Evolutionary conservation across 1,284 basidiomycete species (phyloP).

Genomic region (Sutorius eximius): DNA sequence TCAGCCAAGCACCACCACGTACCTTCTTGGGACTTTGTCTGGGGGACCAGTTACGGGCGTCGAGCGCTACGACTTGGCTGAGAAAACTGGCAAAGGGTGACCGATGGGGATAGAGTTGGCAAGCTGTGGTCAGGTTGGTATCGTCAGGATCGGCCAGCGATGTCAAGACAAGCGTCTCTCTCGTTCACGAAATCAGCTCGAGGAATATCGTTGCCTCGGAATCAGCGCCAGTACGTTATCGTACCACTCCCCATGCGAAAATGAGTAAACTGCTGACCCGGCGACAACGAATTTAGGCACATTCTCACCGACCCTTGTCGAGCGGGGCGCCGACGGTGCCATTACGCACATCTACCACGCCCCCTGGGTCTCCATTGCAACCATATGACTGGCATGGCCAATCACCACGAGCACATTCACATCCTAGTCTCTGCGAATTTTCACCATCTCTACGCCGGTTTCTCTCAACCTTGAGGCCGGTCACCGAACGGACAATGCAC

Average conservation of each 20-base stretch:
- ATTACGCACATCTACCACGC: background rate
- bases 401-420: no score
- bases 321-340: slow-evolving; percentile 1
- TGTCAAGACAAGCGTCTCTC: background rate
- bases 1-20: background rate
- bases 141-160: background rate
- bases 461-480: background rate
- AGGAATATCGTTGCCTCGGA: no score
- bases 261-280: background rate
- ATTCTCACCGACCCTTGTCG: background rate
- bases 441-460: background rate
- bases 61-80: slow-evolving; percentile 5
- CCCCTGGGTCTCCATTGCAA: background rate
- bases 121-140: background rate
- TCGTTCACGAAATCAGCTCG: background rate
- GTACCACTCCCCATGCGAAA: background rate
- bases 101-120: background rate
- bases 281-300: background rate
- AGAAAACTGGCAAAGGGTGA: background rate
- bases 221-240: slow-evolving; percentile 1
- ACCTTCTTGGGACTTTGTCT: background rate
- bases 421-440: background rate
- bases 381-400: no score
- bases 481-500: background rate
- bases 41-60: background rate